Evolutionary conservation across 2,329 filamentous ascomycete genomes (phyloP).

Genomic region (Alternaria viburni): DNA sequence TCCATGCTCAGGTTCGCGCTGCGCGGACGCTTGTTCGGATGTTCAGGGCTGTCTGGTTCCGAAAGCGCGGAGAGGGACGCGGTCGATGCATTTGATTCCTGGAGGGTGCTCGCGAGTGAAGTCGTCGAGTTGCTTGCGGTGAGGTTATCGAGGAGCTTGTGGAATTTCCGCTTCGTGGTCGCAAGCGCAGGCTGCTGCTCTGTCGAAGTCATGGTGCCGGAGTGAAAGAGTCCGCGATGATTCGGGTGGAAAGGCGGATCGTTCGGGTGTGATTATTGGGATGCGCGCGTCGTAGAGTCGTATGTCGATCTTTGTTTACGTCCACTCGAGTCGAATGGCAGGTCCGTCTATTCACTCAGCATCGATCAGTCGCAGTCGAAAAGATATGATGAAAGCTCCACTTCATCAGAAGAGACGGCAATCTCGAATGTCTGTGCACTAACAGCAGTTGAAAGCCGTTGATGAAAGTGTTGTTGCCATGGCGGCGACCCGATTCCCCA

Average conservation of each 20-base stretch:
- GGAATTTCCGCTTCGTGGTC: conserved; percentile 84
- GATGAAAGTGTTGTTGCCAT: conserved; percentile 20
- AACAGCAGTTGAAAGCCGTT: conserved; percentile 2
- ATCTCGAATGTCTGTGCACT: background rate
- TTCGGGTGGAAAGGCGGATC: background rate
- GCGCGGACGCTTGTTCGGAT: conserved; percentile 44
- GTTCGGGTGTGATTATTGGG: background rate
- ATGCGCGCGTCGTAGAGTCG: background rate
- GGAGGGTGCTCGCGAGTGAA: conserved; percentile 43
- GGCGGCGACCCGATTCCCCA: conserved; percentile 19
- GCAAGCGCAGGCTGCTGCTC: conserved; percentile 63
- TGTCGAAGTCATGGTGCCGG: conserved; percentile 6
- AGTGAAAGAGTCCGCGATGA: background rate
- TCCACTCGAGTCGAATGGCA: background rate
- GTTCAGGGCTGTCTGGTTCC: conserved; percentile 33
- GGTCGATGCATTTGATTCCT: conserved; percentile 46
- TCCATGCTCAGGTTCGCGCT: conserved; percentile 38
- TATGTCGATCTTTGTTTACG: conserved; percentile 36
- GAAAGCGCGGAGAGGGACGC: conserved; percentile 36
- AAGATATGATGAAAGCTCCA: background rate
- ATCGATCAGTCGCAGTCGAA: background rate
- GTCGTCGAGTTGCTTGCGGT: conserved; percentile 58
- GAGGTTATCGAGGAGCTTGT: conserved; percentile 65
- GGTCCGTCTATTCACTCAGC: background rate
- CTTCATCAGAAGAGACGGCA: background rate